Base-by-base conservation (phyloP, 805 yeast species). In the Lipomyces spencermartinsiae region DNA sequence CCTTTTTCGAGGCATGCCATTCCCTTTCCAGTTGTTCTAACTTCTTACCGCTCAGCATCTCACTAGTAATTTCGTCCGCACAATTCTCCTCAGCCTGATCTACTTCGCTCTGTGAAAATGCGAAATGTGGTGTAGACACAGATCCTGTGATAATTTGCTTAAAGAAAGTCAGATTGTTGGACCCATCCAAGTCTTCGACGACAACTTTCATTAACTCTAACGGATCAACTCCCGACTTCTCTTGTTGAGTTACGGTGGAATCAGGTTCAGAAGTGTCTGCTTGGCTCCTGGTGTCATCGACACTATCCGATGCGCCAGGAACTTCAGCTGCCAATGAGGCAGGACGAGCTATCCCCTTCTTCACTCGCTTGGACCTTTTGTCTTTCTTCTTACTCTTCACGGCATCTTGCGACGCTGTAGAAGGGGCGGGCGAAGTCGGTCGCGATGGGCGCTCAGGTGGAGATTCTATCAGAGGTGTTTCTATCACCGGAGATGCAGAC, bases 1-100 rank as follows among this genome's bases (percentile, higher is more conserved):
- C 68, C 58, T 67, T 68, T 53, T 58, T 67, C 29, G 66, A 65
- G 43, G 61, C 66, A 53, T 62, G 55, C 66, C 68, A 66, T 35
- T 60, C 63, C 49, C 54, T 60, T 56, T 67, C 66, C 59, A 67
- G 59, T 19, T 61, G 61, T 54, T 70, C 73, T 35, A 53, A 34
- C 56, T 57, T 53, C 63, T 31, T 57, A 16, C 63, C 39, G 29
- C 46, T 53, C 16, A 56, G 31, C 7, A 59, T 61, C 16, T 64
- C 67, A n/a, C 25, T 58, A 16, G 33, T 46, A 16, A 46, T 14
- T 8, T 25, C 35, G 9, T 59, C 63, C 1, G 58, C 19, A 14
- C 55, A 29, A 16, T 43, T n/a, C 9, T 53, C 46, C 29, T 59
- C 65, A n/a, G 67, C 67, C 3, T 61, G 58, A 34, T 67, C 68